Evolutionary conservation across 169 alveolate species (phyloP), one percentile per base, ranked within the genome.

Genomic region (Cryptosporidium andersoni): DNA sequence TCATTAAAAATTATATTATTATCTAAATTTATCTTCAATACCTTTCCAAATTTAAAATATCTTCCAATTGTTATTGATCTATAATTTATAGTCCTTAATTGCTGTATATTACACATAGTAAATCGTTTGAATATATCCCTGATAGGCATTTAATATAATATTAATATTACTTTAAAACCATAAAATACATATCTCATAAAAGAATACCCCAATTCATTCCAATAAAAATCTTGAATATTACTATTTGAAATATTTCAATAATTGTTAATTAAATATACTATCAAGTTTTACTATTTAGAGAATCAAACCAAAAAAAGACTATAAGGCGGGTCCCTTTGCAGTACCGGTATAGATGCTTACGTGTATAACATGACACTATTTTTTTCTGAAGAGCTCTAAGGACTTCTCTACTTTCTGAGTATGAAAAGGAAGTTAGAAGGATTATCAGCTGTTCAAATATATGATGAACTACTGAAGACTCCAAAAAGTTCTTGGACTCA

Each of bases 401-500:
- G 8, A 49, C 12, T 49, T 9, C 1, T 49, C 12, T 8, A 49
- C 8, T 49, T 49, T 49, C 55, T 49, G 12, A 49, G 0, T 8
- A 12, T 9, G 14, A 49, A 49, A 49, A 49, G 12, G 8, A 66
- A 49, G 11, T 74, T 74, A 37, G 63, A 56, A 49, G 85, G 85
- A 5, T 60, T 74, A 60, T 58, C 16, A 48, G 14, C 64, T 12
- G 11, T 49, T 40, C 74, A 58, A 16, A 47, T 74, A 34, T 55
- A 58, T 45, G 63, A 74, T 14, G 85, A 74, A 60, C 49, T 74
- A 43, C 49, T 74, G 3, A 74, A 74, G 43, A 55, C 74, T 14
- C 85, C 85, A 2, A 74, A 74, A 74, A 55, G 51, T 16, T 48
- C 66, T 3, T 74, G 85, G 85, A 47, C 53, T 16, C 47, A 48